Conservation (phyloP, 345 rosid species). For the Ceriops tagal region DNA sequence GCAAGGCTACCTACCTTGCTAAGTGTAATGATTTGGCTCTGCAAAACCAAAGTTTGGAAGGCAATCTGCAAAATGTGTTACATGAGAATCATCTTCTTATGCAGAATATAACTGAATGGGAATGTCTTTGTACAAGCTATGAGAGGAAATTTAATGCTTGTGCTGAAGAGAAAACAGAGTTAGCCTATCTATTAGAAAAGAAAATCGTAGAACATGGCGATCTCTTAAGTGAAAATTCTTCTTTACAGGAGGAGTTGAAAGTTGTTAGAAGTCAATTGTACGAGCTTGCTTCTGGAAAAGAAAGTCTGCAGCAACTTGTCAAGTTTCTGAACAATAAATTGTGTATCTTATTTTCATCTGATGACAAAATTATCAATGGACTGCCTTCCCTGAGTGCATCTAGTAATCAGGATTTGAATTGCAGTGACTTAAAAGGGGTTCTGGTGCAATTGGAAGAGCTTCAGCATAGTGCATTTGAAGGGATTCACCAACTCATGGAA, state of each 20-base stretch:
- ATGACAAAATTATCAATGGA: conserved; percentile 37
- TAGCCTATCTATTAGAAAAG: conserved; percentile 54
- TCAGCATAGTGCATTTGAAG: conserved; percentile 48
- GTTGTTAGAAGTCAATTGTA: conserved; percentile 40
- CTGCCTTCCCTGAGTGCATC: conserved; percentile 32
- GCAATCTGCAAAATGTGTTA: conserved; percentile 45
- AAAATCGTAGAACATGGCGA: conserved; percentile 46
- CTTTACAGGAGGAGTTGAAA: conserved; percentile 54
- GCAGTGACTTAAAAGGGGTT: conserved; percentile 37
- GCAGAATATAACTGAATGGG: conserved; percentile 70
- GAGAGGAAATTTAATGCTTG: conserved; percentile 55
- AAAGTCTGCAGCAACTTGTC: conserved; percentile 42
- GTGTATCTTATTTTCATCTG: conserved; percentile 39
- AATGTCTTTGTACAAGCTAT: conserved; percentile 46
- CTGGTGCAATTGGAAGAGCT: conserved; percentile 47
- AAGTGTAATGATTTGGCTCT: conserved; percentile 55
- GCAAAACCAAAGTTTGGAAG: conserved; percentile 56
- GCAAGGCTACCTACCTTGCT: conserved; percentile 49
- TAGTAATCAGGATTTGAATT: conserved; percentile 34
- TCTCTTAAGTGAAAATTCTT: conserved; percentile 43
- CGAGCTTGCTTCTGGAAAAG: conserved; percentile 44
- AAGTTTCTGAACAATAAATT: conserved; percentile 42
- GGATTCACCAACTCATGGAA: conserved; percentile 43
- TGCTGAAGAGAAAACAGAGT: conserved; percentile 55
- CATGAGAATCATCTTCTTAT: conserved; percentile 54